Conservation (phyloP, 169 alveolate genomes). For the Eimeria praecox region DNA sequence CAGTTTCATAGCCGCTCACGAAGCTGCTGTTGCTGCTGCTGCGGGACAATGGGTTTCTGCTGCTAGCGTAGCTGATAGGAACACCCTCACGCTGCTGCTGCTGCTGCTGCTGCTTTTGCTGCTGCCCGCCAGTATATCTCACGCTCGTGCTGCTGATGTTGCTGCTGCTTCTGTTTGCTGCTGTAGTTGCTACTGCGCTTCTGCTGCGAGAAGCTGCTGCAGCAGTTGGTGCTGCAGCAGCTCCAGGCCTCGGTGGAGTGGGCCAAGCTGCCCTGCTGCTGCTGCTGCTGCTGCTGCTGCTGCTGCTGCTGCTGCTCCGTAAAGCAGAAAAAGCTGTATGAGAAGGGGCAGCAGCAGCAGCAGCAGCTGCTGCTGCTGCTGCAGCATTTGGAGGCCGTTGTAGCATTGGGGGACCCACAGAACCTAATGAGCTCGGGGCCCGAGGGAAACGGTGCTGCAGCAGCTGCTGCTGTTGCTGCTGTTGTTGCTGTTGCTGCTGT, state of each 20-base stretch:
- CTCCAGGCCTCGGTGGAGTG: constrained; percentile 18
- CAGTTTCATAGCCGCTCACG: constrained; percentile 12
- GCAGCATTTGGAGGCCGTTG: background rate
- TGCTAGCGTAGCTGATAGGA: constrained; percentile 17
- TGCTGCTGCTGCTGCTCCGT: constrained; percentile 25
- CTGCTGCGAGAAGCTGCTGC: constrained; percentile 38
- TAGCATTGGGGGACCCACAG: constrained; percentile 1
- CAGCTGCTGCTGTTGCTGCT: constrained; percentile 33
- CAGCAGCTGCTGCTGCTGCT: constrained; percentile 2
- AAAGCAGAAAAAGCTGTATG: background rate
- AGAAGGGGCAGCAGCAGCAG: background rate
- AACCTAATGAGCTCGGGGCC: background rate
- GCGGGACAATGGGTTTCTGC: constrained; percentile 24
- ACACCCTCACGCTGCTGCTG: background rate
- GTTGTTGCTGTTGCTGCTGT: background rate
- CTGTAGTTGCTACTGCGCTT: constrained; percentile 15
- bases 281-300: constrained; percentile 46
- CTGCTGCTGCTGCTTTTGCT: constrained; percentile 50
- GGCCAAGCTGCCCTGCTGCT: constrained; percentile 33
- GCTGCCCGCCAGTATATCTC: constrained; percentile 16
- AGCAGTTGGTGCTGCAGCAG: background rate
- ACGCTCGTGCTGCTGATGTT: background rate
- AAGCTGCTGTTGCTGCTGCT: constrained; percentile 63
- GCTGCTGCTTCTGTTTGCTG: background rate
- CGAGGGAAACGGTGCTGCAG: constrained; percentile 33